phyloP scores from a whole-genome alignment of 2,329 filamentous ascomycete genomes.

The Trichoderma atroviride region DNA sequence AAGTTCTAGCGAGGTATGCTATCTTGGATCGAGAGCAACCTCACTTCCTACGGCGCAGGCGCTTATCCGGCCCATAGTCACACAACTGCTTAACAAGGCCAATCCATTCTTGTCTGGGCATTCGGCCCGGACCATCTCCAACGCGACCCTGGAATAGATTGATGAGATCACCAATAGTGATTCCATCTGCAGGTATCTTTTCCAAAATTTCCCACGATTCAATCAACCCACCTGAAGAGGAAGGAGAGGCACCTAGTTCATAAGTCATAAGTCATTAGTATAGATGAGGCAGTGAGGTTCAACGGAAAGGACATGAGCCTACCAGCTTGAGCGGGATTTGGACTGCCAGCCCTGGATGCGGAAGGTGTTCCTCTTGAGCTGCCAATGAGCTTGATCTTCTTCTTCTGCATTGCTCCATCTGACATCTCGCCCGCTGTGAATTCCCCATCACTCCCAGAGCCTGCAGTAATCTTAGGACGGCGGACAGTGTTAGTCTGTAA shows the following conservation, averaged over 20 bases:
- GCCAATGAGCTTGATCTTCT: conserved; percentile 59
- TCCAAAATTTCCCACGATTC: conserved; percentile 58
- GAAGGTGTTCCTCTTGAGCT: conserved; percentile 55
- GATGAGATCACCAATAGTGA: conserved; percentile 57
- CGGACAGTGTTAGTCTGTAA: conserved; percentile 45
- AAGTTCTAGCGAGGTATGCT: not conserved
- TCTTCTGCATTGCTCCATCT: conserved; percentile 54
- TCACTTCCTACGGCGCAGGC: conserved; percentile 48
- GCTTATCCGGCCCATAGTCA: conserved; percentile 58
- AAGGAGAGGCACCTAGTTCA: conserved; percentile 40
- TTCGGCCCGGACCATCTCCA: conserved; percentile 54
- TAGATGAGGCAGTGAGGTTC: not conserved
- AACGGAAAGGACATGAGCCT: conserved; percentile 31
- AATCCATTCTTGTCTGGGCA: conserved; percentile 60
- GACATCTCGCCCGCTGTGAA: conserved; percentile 70
- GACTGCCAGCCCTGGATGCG: conserved; percentile 65
- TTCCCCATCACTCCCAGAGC: conserved; percentile 72
- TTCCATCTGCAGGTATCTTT: conserved; percentile 56
- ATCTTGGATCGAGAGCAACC: not conserved
- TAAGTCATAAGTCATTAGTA: conserved; percentile 12
- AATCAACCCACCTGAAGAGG: conserved; percentile 40
- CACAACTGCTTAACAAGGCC: conserved; percentile 59
- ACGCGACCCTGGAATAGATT: conserved; percentile 58
- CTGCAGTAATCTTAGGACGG: conserved; percentile 51
- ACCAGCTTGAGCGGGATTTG: conserved; percentile 49